A percentile compares a stretch with the other conserved stretches of the same genome.
phyloP scores from a whole-genome alignment of 2,329 filamentous ascomycete species.

The Alternaria brassicae region DNA sequence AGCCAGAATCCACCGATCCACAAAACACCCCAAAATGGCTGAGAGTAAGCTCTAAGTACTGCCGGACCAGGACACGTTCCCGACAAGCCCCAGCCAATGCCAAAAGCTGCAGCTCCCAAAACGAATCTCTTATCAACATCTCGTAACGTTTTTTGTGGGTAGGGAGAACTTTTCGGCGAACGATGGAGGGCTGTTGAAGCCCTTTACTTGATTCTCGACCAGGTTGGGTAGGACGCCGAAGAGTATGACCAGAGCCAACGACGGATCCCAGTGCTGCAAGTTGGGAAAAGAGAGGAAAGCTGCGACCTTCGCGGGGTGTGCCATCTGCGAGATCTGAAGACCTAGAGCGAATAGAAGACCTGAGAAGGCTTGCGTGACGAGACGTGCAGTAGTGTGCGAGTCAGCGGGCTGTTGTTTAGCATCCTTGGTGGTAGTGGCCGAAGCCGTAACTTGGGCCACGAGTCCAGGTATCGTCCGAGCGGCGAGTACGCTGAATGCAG shows the following conservation, averaged over 20 bases:
- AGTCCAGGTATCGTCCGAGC: slow-evolving; percentile 33
- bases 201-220: slow-evolving; percentile 32
- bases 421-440: background rate
- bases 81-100: slow-evolving; percentile 59
- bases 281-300: slow-evolving; percentile 58
- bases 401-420: slow-evolving; percentile 15
- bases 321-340: slow-evolving; percentile 61
- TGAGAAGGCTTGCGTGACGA: slow-evolving; percentile 53
- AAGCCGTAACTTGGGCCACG: slow-evolving; percentile 19
- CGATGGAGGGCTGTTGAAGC: slow-evolving; percentile 48
- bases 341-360: slow-evolving; percentile 61
- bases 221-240: slow-evolving; percentile 60
- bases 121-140: slow-evolving; percentile 60
- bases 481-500: slow-evolving; percentile 36
- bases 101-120: slow-evolving; percentile 57
- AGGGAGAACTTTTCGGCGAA: slow-evolving; percentile 54
- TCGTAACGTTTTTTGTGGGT: slow-evolving; percentile 53
- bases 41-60: slow-evolving; percentile 54
- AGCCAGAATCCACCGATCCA: slow-evolving; percentile 58
- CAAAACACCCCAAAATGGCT: slow-evolving; percentile 57
- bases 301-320: slow-evolving; percentile 58
- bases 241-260: slow-evolving; percentile 57
- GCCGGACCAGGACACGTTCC: slow-evolving; percentile 63
- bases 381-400: slow-evolving; percentile 33
- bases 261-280: slow-evolving; percentile 58